phyloP scores from a whole-genome alignment of 1,284 basidiomycete genomes.

The Mycosarcoma mackinlayi region DNA sequence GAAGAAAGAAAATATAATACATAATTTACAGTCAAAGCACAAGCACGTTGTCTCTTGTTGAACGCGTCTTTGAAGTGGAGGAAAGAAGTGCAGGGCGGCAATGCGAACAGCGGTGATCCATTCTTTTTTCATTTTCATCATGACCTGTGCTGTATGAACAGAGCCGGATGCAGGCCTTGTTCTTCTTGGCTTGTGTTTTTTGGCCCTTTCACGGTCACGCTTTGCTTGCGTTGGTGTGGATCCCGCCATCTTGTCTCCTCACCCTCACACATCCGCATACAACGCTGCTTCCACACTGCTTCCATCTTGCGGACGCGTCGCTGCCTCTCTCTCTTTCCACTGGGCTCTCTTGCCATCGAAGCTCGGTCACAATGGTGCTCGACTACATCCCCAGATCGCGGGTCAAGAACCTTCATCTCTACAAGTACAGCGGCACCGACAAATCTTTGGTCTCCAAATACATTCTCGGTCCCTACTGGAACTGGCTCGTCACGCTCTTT shows the following conservation, averaged over 20 bases:
- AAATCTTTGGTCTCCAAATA: constrained; percentile 76
- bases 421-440: constrained; percentile 74
- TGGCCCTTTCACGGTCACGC: not conserved
- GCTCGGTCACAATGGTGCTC: constrained; percentile 20
- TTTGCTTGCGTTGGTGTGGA: not conserved
- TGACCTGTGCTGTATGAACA: no score
- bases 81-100: not conserved
- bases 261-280: not conserved
- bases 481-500: constrained; percentile 90
- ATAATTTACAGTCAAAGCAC: not conserved
- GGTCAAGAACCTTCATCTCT: constrained; percentile 71
- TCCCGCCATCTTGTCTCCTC: not conserved
- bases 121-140: no score
- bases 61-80: not conserved
- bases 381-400: constrained; percentile 70
- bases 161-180: no score
- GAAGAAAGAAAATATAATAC: no score
- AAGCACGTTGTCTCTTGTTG: not conserved
- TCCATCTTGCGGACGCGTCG: no score
- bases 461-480: constrained; percentile 92
- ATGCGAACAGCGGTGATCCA: no score
- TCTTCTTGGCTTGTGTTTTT: no score
- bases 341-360: no score
- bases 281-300: not conserved
- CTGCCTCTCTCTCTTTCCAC: not conserved